Percentiles rank a stretch among this genome's conserved stretches.
Conservation (phyloP, 768 basidiomycete genomes). For the Trametes sanguinea region DNA sequence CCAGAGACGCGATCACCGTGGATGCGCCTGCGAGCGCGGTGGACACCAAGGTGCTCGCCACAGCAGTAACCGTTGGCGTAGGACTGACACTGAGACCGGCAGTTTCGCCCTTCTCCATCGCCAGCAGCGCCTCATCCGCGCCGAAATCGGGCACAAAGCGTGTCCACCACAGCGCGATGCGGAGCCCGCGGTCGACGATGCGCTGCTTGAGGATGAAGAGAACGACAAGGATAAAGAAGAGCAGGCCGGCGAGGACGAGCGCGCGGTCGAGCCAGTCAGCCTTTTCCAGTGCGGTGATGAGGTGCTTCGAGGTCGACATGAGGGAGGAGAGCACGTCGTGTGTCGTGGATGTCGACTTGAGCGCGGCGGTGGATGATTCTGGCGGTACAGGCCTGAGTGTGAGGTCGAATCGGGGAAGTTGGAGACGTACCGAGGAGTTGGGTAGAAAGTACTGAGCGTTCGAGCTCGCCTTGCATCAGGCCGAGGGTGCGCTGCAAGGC, state of each 20-base stretch:
- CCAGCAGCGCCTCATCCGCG: slow-evolving; percentile 38
- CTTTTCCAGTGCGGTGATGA: slow-evolving; percentile 86
- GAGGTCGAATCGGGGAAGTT: neutral
- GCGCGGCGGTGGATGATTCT: slow-evolving; percentile 80
- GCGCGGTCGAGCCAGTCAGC: slow-evolving; percentile 92
- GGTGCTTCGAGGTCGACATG: slow-evolving; percentile 76
- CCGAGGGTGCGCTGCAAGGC: slow-evolving; percentile 81
- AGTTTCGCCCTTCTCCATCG: slow-evolving; percentile 38
- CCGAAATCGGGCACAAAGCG: slow-evolving; percentile 62
- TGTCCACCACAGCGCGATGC: slow-evolving; percentile 89
- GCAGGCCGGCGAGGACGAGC: slow-evolving; percentile 75
- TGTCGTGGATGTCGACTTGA: slow-evolving; percentile 70
- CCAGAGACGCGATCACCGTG: slow-evolving; percentile 1
- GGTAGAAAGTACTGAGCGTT: slow-evolving; percentile 79
- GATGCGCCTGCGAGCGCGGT: slow-evolving; percentile 6
- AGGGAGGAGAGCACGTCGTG: slow-evolving; percentile 75
- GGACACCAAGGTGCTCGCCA: slow-evolving; percentile 3
- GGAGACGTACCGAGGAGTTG: slow-evolving; percentile 73
- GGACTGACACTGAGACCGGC: neutral
- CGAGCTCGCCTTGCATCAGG: slow-evolving; percentile 90
- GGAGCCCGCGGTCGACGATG: slow-evolving; percentile 74
- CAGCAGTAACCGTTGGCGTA: neutral
- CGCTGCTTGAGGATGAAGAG: slow-evolving; percentile 89
- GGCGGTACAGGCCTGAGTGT: neutral
- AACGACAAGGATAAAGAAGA: slow-evolving; percentile 83